Percentiles rank a stretch among this genome's conserved stretches.
Conservation (phyloP, 2,329 filamentous ascomycete genomes). For the Cladophialophora yegresii region DNA sequence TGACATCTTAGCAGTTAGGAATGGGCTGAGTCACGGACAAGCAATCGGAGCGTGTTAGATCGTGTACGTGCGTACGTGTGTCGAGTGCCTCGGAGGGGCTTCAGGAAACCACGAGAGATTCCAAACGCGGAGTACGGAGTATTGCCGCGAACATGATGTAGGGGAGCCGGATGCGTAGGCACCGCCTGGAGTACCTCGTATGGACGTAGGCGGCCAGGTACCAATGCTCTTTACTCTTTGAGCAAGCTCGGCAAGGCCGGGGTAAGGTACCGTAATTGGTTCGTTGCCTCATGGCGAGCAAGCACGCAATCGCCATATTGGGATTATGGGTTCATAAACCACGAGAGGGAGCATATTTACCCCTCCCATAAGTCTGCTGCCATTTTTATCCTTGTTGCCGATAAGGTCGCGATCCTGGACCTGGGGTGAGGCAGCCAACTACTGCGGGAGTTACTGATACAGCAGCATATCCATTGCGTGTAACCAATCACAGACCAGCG, state of each 20-base stretch:
- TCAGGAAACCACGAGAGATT: not conserved
- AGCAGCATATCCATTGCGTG: not conserved
- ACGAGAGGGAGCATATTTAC: slow-evolving; percentile 5
- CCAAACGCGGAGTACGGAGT: too few relatives aligned
- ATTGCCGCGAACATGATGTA: not conserved
- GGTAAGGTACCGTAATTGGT: slow-evolving; percentile 9
- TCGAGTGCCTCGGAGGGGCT: not conserved
- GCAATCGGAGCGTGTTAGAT: not conserved
- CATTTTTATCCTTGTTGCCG: not conserved
- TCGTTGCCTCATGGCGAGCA: not conserved
- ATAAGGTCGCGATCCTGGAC: not conserved
- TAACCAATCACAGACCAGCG: not conserved
- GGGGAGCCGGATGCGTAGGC: not conserved
- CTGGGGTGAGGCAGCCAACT: not conserved
- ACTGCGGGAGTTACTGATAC: not conserved
- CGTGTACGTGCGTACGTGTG: not conserved
- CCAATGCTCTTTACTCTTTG: not conserved
- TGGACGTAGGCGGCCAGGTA: not conserved
- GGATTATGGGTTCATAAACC: slow-evolving; percentile 1
- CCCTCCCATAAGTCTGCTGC: slow-evolving; percentile 6
- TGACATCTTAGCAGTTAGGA: not conserved
- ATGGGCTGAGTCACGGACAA: not conserved
- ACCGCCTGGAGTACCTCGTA: not conserved
- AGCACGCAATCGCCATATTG: slow-evolving; percentile 17
- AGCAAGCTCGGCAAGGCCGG: not conserved